Evolutionary conservation across 331 rosid genomes (phyloP).

Genomic region (Malus hybrid): DNA sequence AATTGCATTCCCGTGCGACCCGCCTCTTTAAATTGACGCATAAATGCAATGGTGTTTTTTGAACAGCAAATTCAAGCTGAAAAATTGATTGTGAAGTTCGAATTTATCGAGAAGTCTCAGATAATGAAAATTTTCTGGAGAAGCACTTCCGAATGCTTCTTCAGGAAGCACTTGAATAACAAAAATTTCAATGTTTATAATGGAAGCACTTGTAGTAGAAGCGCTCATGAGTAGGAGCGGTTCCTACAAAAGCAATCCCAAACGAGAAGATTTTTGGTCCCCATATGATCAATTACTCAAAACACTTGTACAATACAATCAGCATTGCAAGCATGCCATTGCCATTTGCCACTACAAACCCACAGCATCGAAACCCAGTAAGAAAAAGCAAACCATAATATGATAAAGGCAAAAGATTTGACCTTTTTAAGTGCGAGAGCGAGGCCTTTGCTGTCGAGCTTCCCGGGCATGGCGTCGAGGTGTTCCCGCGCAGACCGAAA

Average conservation of each 20-base stretch:
- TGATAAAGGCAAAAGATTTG: not conserved
- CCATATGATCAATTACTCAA: slow-evolving; percentile 14
- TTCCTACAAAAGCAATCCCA: not conserved
- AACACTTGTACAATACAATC: not conserved
- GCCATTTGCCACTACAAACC: not conserved
- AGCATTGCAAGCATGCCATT: not conserved
- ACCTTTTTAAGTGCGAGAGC: slow-evolving; percentile 94
- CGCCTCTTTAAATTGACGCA: not conserved
- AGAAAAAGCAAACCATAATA: slow-evolving; percentile 1
- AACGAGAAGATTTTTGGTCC: not conserved
- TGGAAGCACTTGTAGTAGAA: too few relatives aligned
- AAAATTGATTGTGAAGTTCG: not conserved
- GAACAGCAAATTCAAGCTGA: too few relatives aligned
- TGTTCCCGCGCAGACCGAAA: slow-evolving; percentile 66
- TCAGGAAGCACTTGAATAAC: too few relatives aligned
- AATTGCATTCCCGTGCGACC: not conserved
- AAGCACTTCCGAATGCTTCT: too few relatives aligned
- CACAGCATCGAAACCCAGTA: slow-evolving; percentile 15
- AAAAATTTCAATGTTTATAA: too few relatives aligned
- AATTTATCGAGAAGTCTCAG: not conserved
- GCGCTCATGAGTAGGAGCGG: too few relatives aligned
- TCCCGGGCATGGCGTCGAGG: slow-evolving; percentile 70
- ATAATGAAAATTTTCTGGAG: not conserved
- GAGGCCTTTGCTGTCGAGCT: slow-evolving; percentile 72
- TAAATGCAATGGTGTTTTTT: too few relatives aligned